Evolutionary conservation across 495 filamentous ascomycete species (phyloP), one percentile per base, ranked within the genome.

Genomic region (Aspergillus taichungensis): DNA sequence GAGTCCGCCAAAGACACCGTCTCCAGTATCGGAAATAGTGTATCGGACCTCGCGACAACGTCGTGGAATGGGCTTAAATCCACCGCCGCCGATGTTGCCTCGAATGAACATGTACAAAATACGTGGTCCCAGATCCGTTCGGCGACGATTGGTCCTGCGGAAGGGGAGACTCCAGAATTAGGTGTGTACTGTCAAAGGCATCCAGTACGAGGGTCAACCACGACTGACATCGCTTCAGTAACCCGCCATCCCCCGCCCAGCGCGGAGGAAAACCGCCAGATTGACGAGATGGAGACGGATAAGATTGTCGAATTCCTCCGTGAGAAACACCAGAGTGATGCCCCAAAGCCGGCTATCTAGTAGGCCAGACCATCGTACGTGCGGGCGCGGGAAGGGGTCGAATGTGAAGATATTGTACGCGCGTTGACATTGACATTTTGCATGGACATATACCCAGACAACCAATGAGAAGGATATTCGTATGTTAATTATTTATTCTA

Each of bases 251-350:
- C 7, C 24, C 14, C 32, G 13, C 11, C 38, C 5, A 46, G 54
- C 28, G 27, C 45, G 8, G 48, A 56, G 1, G 59, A 60, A 28
- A 37, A 44, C 12, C 32, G 51, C 24, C 34, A 36, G 7, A 61
- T 66, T 18, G 61, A 68, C 34, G 50, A 46, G 13, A 49, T 63
- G 49, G 54, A 61, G 5, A 52, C 50, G 28, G 61, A 62, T n/a
- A 47, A 47, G 27, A 41, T 68, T 6, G 58, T 55, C 28, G 61
- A 68, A 28, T 68, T 59, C 37, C 40, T 68, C 5, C 54, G 50
- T 37, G 55, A 66, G 7, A 54, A 54, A 46, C 54, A 62, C 38
- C 50, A 36, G 42, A 69, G 61, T 30, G 53, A 47, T 6, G 40
- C 50, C 13, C 31, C 29, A 14, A 42, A 43, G 13, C 37, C 37